Base-by-base conservation (phyloP, 2,329 filamentous ascomycete genomes). In the Cytospora piceicola region DNA sequence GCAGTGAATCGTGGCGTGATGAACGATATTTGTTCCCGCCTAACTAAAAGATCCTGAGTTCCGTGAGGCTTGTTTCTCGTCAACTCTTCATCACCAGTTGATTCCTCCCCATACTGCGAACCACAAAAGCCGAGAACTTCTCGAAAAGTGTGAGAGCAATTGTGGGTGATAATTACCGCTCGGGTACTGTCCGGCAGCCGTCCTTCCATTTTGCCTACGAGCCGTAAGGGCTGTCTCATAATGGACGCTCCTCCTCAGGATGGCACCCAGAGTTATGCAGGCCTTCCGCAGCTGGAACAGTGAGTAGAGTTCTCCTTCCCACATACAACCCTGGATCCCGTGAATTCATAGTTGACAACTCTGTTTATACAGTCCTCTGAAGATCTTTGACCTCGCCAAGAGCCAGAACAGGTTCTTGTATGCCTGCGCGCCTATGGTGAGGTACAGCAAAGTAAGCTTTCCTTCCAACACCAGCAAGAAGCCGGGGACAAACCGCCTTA, bases 371-470 rank as follows among this genome's bases (percentile, higher is more conserved):
- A 87, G 86, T 72, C 85, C 85, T 12, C 79, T 88, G 69, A 85
- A 84, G 70, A 79, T 89, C 58, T 89, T 89, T 70, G 83, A 87
- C 69, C 73, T 81, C 52, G 82, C 84, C 6, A 83, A 80, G 71
- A 76, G 77, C 56, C 78, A 86, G 69, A 78, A 81, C 39, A 80
- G 83, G 66, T 83, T 87, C 55, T 69, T 89, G 8, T 84, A 85
- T 70, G 82, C 87, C 24, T 86, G 82, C 55, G 88, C 88, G 17
- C 88, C 88, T n/a, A 90, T 90, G 88, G 88, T 90, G 63, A 81
- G 88, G 68, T 90, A 87, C 73, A 85, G 84, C 76, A 88, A 88
- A 77, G 82, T 77, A 74, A 68, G 71, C 58, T n/a, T 32, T 42
- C 22, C 52, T 42, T 30, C 5, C 53, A 15, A 22, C 14, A 30